Evolutionary conservation across 345 rosid genomes (phyloP), one percentile per base, ranked within the genome.

Genomic region (Eucalyptus regnans): DNA sequence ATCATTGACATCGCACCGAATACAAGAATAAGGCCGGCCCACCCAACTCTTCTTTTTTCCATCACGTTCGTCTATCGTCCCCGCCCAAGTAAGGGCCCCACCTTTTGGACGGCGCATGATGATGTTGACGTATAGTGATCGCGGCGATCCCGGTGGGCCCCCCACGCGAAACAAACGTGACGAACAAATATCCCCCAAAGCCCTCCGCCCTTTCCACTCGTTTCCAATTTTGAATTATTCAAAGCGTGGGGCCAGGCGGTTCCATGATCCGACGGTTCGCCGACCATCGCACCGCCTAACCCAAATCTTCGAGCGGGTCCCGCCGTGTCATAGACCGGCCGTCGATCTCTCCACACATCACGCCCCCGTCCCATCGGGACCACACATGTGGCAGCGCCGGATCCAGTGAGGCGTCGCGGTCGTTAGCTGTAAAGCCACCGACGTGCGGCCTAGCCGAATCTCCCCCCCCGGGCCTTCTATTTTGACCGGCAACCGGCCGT

Each of bases 291-390:
- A 43, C 3, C 48, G 48, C 83, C 48, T 10, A 0, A 23, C 44
- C 4, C 25, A 50, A 68, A 22, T 87, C 88, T 44, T 23, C 60
- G 17, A 79, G 64, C 48, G 49, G 91, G 91, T 18, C 91, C 92
- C 91, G 51, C 92, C 83, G 48, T 85, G 20, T 58, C 88, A 54
- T 16, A 17, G 4, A 84, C 91, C 88, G 91, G 92, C 91, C 90
- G 86, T 88, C 88, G 87, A 23, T 64, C 66, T 87, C 52, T 44
- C 71, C 87, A 37, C 76, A 14, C 17, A 56, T 58, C 31, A 44
- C 31, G 14, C 46, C 37, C 54, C 54, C 50, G 50, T 12, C 85
- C 23, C 51, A 90, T 89, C 90, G 31, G 54, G 37, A n/a, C 87
- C 89, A 33, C 62, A 86, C 89, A 64, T 66, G 92, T 92, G 90